Evolutionary conservation across 805 yeast genomes (phyloP), one percentile per base, ranked within the genome.

Genomic region (Cyberlindnera xylosilytica): DNA sequence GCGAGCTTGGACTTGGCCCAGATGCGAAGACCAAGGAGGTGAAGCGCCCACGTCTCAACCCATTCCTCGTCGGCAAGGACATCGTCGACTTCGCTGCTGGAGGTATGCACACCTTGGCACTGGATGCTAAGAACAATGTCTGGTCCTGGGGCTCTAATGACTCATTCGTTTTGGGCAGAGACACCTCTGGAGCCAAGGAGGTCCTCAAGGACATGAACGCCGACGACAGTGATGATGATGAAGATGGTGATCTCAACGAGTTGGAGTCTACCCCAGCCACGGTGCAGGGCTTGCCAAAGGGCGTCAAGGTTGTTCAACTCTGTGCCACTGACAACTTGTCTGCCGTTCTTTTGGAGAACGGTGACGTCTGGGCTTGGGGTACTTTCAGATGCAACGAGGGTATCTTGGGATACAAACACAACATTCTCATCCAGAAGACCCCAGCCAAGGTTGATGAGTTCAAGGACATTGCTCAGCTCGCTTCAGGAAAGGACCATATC

Each of bases 101-200:
- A 38, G 99, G 99, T 39, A 91, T 93, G 84, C 99, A 93, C 60
- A 78, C 85, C 1, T 60, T 93, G 34, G 97, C 91, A 0, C 65
- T 91, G 39, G 97, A 89, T 59, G 63, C 76, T 30, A 68, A 78
- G 15, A 88, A 88, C 51, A 72, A 76, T 45, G 64, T 93, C n/a
- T 93, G 97, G 97, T 85, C 97, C 3, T 93, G 99, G 99, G 99
- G 99, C 45, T 85, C 87, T 35, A 93, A 93, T 54, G 99, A 93
- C 57, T 81, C 89, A 47, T 88, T 84, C 28, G 97, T 87, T 4
- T 70, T 93, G 34, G 99, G 98, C 16, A 79, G 99, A 62, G 87
- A 84, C 54, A 83, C 93, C 1, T 74, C 87, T 0, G 74, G 66
- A 10, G 81, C 74, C 7, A 77, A 69, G 17, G 95, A 83, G 49